Evolutionary conservation across 768 basidiomycete species (phyloP).

Genomic region (Leucosporidium scottii): DNA sequence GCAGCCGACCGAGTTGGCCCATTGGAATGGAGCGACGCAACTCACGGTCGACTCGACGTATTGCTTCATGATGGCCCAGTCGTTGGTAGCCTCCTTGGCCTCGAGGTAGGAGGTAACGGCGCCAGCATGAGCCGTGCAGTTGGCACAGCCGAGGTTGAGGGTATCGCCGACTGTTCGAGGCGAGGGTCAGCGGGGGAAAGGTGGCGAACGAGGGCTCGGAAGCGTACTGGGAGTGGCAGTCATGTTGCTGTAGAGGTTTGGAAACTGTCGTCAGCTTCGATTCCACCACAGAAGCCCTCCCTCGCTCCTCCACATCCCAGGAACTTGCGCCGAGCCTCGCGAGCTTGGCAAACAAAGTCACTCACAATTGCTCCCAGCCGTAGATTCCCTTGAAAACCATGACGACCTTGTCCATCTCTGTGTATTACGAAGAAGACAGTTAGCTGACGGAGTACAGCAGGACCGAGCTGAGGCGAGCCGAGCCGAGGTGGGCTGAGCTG

Average conservation of each 20-base stretch:
- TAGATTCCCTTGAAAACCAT: slow-evolving; percentile 21
- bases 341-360: not conserved
- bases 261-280: too few relatives aligned
- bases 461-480: too few relatives aligned
- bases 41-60: slow-evolving; percentile 29
- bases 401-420: slow-evolving; percentile 36
- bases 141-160: slow-evolving; percentile 26
- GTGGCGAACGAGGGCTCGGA: not conserved
- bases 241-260: not conserved
- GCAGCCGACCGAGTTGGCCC: too few relatives aligned
- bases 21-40: not conserved
- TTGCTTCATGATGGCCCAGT: slow-evolving; percentile 26
- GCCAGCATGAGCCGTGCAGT: slow-evolving; percentile 34
- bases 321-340: too few relatives aligned
- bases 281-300: too few relatives aligned
- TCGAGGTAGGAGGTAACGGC: slow-evolving; percentile 34
- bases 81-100: slow-evolving; percentile 32
- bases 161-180: slow-evolving; percentile 12
- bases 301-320: too few relatives aligned
- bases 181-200: not conserved
- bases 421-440: accelerated
- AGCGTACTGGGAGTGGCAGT: not conserved
- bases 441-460: too few relatives aligned
- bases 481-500: too few relatives aligned
- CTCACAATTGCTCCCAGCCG: slow-evolving; percentile 8